Evolutionary conservation across 768 basidiomycete genomes (phyloP).

Genomic region (Phaeotremella skinneri): DNA sequence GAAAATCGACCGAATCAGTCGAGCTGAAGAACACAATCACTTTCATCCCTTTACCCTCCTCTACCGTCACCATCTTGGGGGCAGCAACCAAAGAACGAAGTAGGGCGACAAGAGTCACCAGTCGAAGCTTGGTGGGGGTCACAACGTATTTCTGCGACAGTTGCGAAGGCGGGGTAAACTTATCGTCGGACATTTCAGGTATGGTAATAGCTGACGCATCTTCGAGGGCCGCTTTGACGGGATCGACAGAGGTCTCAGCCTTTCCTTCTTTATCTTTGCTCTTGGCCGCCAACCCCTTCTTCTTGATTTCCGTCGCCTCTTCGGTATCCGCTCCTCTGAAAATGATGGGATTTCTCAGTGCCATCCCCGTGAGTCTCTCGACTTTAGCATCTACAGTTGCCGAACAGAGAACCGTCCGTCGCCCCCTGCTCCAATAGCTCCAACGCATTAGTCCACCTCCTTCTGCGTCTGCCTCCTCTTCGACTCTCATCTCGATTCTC

Average conservation of each 20-base stretch:
- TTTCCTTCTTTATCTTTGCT: conserved; percentile 17
- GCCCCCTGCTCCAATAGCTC: conserved; percentile 53
- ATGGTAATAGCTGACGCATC: conserved; percentile 33
- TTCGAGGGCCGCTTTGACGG: conserved; percentile 23
- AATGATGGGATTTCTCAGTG: conserved; percentile 74
- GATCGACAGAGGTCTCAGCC: conserved; percentile 45
- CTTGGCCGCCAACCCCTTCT: conserved; percentile 19
- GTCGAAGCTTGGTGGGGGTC: conserved; percentile 87
- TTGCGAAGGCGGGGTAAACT: conserved; percentile 91
- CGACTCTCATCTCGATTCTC: conserved; percentile 63
- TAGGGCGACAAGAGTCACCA: conserved; percentile 83
- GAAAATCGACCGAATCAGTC: conserved; percentile 96
- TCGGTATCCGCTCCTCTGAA: conserved; percentile 70
- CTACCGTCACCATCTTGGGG: conserved; percentile 54
- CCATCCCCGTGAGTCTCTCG: conserved; percentile 81
- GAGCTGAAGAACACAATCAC: conserved; percentile 94
- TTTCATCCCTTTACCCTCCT: conserved; percentile 49
- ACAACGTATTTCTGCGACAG: conserved; percentile 85
- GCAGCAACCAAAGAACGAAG: conserved; percentile 70
- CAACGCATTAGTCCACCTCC: conserved; percentile 44
- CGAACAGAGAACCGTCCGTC: conserved; percentile 89
- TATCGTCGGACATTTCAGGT: conserved; percentile 47
- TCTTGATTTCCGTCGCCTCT: conserved; percentile 30
- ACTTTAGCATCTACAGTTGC: conserved; percentile 95
- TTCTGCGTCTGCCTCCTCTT: conserved; percentile 55